Evolutionary conservation across 495 filamentous ascomycete species (phyloP), one percentile per base, ranked within the genome.

Genomic region (Trichoderma gamsii): DNA sequence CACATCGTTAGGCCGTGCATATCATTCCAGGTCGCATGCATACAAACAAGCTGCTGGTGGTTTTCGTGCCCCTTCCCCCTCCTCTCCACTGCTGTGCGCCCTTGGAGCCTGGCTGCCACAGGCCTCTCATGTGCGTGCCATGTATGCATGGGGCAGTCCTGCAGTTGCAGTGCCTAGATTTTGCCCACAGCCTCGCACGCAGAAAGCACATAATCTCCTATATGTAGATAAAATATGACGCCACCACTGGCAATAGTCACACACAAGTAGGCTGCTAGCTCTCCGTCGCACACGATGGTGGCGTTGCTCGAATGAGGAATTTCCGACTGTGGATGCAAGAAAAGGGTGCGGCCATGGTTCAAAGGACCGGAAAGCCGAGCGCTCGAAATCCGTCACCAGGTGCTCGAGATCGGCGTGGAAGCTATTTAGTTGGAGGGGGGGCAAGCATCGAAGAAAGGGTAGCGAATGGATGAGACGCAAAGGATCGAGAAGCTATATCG

Each of bases 401-500:
- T 21, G 56, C 56, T 32, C 27, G 16, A 61, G 56, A 16, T 18
- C 8, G 27, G 9, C 9, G 27, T 32, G 23, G 56, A 13, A 25
- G 8, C 27, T 27, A 25, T 52, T 9, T 11, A 4, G 16, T 12
- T 61, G 16, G 13, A 5, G 21, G 56, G 21, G 56, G 56, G 56
- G 13, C 23, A 6, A 21, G 49, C 3, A 52, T n/a, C 8, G 16
- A 61, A 18, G 23, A 61, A 61, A 61, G 27, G 56, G 56, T 23
- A 12, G 51, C 51, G 8, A 25, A 21, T 61, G 56, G 56, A 32
- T 32, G 56, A 61, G 56, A 61, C 56, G n/a, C 8, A 61, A 15
- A 61, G 56, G 56, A 61, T 61, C 56, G 56, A 32, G 56, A 61
- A 29, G 56, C 56, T 61, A 32, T 32, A 61, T 61, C 56, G 56